Base-by-base conservation (phyloP, 345 rosid genomes). In the Aquilaria malaccensis region DNA sequence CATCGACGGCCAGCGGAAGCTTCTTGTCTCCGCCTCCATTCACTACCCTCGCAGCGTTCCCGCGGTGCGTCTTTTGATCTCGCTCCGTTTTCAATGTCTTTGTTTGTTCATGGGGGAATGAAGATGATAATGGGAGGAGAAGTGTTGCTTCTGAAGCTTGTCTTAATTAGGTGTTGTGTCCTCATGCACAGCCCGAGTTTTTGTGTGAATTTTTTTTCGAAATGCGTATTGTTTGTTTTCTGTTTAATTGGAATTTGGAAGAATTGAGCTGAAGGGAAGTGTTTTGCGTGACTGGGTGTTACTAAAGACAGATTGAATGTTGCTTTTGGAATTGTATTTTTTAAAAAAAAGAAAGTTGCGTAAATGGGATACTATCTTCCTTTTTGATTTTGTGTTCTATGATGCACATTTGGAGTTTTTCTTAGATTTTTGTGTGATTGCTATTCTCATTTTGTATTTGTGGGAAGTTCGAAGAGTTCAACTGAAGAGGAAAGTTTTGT, bases 11-110 rank as follows among this genome's bases (percentile, higher is more conserved):
- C 84, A 79, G 30, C 73, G 84, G 41, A 82, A 80, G 82, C 88
- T 85, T 51, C 80, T 85, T 67, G 75, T 85, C 62, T 85, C 91
- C 9, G 91, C 91, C 59, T 68, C 91, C 67, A 80, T 85, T 79
- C 91, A 85, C 65, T 83, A 85, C 62, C 91, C 91, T 13, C 84
- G 91, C 58, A 85, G 91, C 22, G 88, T 85, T 50, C 91, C 91
- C 45, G 88, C 66, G 70, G 91, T 85, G 33, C 32, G 79, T 58
- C 45, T 50, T 22, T 67, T 33, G 13, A 22, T 7, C 46, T 12
- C 10, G 22, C 52, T 41, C 10, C 13, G 43, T 37, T 37, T 37
- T 37, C 43, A 37, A 9, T 37, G 43, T 37, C 7, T 37, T 43
- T 45, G 2, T 30, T 6, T 33, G 15, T 32, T 61, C 52, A 32